phyloP scores from a whole-genome alignment of 2,329 filamentous ascomycete species.

The Aphanocladium album region DNA sequence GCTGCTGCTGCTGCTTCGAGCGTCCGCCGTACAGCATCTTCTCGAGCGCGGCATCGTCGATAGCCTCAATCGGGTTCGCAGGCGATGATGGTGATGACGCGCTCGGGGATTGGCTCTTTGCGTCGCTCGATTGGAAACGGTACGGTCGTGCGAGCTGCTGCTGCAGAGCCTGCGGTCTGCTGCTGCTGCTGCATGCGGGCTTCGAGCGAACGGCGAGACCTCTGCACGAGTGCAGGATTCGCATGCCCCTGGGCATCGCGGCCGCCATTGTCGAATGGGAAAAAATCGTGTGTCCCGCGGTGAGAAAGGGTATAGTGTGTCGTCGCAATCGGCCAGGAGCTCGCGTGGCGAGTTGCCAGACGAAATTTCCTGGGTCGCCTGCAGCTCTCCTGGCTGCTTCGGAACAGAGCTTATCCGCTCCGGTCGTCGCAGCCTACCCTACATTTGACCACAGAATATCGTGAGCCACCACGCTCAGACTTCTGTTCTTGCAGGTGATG shows the following conservation, averaged over 20 bases:
- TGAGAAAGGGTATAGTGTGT: neutral
- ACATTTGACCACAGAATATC: neutral
- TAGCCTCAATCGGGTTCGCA: conserved; percentile 18
- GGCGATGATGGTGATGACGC: conserved; percentile 15
- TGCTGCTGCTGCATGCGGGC: neutral
- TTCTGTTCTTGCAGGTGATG: neutral
- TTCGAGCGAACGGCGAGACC: conserved; percentile 20
- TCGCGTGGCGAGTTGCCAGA: neutral
- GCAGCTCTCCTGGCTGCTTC: conserved; percentile 4
- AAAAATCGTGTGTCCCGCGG: neutral
- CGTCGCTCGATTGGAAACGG: conserved; percentile 30
- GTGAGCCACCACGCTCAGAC: neutral
- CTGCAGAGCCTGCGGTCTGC: neutral
- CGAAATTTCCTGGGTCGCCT: conserved; percentile 5
- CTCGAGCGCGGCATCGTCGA: conserved; percentile 34
- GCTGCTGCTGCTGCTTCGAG: conserved; percentile 22
- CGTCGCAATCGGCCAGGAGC: conserved; percentile 1
- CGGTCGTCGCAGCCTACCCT: neutral
- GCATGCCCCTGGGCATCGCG: conserved; percentile 5
- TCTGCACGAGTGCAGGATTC: conserved; percentile 22
- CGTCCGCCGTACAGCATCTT: conserved; percentile 33
- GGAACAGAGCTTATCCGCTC: conserved; percentile 11
- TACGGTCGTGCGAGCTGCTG: neutral
- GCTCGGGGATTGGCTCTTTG: conserved; percentile 22
- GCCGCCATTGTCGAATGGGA: neutral